Conservation (phyloP, 352 stramenopile species). For the Phytophthora idaei region DNA sequence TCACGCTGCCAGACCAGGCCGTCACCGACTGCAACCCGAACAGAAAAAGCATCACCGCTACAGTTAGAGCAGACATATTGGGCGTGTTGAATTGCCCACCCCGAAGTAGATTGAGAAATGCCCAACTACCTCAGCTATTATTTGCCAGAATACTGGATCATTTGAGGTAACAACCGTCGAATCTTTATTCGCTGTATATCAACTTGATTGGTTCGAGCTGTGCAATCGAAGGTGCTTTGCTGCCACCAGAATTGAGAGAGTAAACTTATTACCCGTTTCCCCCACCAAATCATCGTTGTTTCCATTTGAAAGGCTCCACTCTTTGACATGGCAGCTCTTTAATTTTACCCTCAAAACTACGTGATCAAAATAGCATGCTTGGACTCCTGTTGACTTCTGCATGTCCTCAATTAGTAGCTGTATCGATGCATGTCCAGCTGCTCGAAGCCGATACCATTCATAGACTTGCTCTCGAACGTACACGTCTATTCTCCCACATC, state of each 20-base stretch:
- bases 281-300: no score
- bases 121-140: neutral
- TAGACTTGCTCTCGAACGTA: neutral
- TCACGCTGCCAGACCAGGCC: conserved; percentile 25
- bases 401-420: neutral
- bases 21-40: neutral
- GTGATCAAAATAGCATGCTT: no score
- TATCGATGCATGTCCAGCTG: neutral
- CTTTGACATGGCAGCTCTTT: no score
- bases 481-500: neutral
- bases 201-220: neutral
- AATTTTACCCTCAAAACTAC: no score
- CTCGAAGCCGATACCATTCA: neutral
- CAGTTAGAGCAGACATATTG: neutral
- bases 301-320: no score
- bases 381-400: no score
- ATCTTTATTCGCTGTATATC: neutral
- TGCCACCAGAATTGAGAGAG: neutral
- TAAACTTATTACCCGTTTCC: no score
- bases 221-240: neutral
- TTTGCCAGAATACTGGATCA: neutral
- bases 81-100: neutral
- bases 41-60: neutral
- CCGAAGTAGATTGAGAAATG: neutral
- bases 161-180: neutral